Base-by-base conservation (phyloP, 164 flowering plant species). In the Macadamia tetraphylla region DNA sequence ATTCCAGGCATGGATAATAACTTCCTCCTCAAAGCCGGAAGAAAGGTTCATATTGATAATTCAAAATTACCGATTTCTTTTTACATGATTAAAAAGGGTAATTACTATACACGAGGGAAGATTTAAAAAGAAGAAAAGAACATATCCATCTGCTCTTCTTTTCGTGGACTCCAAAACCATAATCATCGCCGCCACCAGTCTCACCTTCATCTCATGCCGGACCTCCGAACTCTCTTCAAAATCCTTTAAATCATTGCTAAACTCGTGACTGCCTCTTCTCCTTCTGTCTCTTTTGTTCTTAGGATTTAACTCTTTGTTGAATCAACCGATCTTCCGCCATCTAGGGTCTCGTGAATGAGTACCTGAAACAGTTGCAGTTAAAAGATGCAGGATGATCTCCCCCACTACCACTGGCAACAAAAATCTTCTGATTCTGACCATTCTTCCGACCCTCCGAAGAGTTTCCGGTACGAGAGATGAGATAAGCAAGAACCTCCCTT, bases 261-360 rank as follows among this genome's bases (percentile, higher is more conserved):
- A 35, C 52, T 40, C 69, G 9, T 10, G 15, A 12, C 46, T 4
- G 59, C 46, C 65, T 42, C 51, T 76, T 75, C 68, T 69, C 66
- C 44, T 66, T 71, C 73, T 77, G 14, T 71, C 78, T 30, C 71
- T 81, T 73, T 60, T 73, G 30, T 61, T 76, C 74, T 68, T 76
- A 70, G 17, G 72, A 53, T 23, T 61, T 71, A 48, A 60, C 76
- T 42, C 73, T 63, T 40, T 49, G 29, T 40, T 49, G 29, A 62
- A 56, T 5, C 35, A 85, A 65, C 53, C 74, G 73, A n/a, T 88
- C 90, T 63, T 93, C 97, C 65, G 13, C 89, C 90, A 35, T 93
- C 97, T 30, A 93, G 84, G 23, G 87, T 82, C 46, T 88, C 90
- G 55, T 93, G 96, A 23, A 93, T 93, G 31, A 83, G 80, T 35